Conservation (phyloP, 2,329 filamentous ascomycete genomes). For the Aspergillus puulaauensis region DNA sequence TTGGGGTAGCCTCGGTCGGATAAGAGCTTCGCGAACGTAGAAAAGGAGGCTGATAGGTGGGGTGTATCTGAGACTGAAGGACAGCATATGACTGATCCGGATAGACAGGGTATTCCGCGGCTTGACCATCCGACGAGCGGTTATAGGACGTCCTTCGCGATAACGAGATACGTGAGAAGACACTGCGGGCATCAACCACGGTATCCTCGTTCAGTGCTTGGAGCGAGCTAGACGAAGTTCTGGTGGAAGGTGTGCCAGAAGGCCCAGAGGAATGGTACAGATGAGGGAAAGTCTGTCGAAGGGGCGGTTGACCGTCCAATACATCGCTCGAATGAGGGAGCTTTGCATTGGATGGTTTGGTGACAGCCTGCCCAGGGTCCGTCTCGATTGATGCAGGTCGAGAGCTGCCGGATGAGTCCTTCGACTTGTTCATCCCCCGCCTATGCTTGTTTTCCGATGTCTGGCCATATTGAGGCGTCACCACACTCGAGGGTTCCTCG, state of each 20-base stretch:
- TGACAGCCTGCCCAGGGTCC: conserved; percentile 21
- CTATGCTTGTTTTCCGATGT: conserved; percentile 20
- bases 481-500: conserved; percentile 28
- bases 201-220: conserved; percentile 41
- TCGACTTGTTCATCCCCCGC: conserved; percentile 18
- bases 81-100: conserved; percentile 50
- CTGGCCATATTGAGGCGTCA: conserved; percentile 24
- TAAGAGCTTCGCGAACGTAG: conserved; percentile 46
- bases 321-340: conserved; percentile 25
- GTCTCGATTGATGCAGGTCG: conserved; percentile 21
- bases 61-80: conserved; percentile 45
- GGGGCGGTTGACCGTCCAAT: conserved; percentile 29
- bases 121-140: conserved; percentile 24
- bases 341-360: conserved; percentile 28
- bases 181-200: conserved; percentile 32
- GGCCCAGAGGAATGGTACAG: conserved; percentile 36
- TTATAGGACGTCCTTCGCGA: conserved; percentile 27
- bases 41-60: conserved; percentile 39
- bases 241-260: conserved; percentile 37
- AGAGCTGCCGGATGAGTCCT: conserved; percentile 21
- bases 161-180: conserved; percentile 23
- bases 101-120: conserved; percentile 44
- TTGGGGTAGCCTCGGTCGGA: conserved; percentile 29
- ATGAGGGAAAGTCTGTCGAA: conserved; percentile 34
- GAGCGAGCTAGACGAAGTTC: conserved; percentile 44